Conservation (phyloP, 2,329 filamentous ascomycete species). For the Fusarium aywerte region DNA sequence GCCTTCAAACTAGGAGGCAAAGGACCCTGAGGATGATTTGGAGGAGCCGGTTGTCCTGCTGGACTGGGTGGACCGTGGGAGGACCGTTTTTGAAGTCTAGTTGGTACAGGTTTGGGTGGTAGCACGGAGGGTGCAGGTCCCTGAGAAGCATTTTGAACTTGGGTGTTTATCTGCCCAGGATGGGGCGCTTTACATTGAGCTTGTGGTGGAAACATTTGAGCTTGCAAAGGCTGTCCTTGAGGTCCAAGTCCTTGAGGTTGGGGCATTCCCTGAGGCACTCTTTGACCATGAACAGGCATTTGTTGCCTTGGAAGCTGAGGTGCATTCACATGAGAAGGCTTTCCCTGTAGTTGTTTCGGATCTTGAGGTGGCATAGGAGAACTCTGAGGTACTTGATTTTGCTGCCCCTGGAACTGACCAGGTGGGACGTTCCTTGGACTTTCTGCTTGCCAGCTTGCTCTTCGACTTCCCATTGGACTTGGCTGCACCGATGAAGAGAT, state of each 20-base stretch:
- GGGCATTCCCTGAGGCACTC: background rate
- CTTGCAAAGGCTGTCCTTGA: slow-evolving; percentile 14
- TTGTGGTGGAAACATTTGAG: slow-evolving; percentile 13
- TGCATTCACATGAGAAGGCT: slow-evolving; percentile 33
- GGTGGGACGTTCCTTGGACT: slow-evolving; percentile 20
- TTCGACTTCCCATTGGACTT: slow-evolving; percentile 36
- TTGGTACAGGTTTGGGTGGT: slow-evolving; percentile 22
- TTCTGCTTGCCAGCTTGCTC: slow-evolving; percentile 39
- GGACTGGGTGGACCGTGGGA: slow-evolving; percentile 25
- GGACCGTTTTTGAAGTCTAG: slow-evolving; percentile 19
- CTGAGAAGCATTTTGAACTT: slow-evolving; percentile 4
- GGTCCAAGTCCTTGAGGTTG: slow-evolving; percentile 11
- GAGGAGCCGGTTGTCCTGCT: slow-evolving; percentile 19
- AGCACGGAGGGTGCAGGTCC: slow-evolving; percentile 12
- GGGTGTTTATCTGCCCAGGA: slow-evolving; percentile 7
- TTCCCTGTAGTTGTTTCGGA: slow-evolving; percentile 29
- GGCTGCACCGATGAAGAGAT: slow-evolving; percentile 29
- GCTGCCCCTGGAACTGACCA: slow-evolving; percentile 25
- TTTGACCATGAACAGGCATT: slow-evolving; percentile 8
- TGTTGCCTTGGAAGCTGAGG: slow-evolving; percentile 22
- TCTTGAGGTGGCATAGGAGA: slow-evolving; percentile 18
- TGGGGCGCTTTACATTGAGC: slow-evolving; percentile 6
- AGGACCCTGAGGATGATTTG: slow-evolving; percentile 4
- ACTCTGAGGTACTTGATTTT: slow-evolving; percentile 8
- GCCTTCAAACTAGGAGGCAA: slow-evolving; percentile 12